Evolutionary conservation across 2,329 filamentous ascomycete genomes (phyloP).

Genomic region (Paraphaeosphaeria sporulosa): DNA sequence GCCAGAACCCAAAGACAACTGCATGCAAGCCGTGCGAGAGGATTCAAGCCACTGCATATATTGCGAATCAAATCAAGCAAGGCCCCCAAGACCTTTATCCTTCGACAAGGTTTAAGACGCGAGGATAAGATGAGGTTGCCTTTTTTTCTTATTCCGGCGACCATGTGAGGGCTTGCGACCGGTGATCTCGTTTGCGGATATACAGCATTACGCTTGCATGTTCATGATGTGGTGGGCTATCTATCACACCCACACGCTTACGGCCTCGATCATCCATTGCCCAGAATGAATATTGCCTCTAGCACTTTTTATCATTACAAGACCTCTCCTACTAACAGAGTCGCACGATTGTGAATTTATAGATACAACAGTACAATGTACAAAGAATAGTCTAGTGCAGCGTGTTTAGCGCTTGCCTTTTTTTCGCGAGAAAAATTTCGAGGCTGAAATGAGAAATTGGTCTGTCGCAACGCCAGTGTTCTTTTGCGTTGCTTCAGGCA

Average conservation of each 20-base stretch:
- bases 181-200: too few species aligned
- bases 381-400: background rate
- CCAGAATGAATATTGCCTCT: too few species aligned
- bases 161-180: too few species aligned
- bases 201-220: too few species aligned
- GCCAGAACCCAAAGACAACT: background rate
- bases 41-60: background rate
- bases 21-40: background rate
- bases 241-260: too few species aligned
- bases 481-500: background rate
- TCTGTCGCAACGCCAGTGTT: background rate
- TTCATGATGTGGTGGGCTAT: too few species aligned
- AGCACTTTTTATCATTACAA: too few species aligned
- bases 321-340: too few species aligned
- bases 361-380: background rate
- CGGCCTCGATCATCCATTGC: too few species aligned
- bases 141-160: background rate
- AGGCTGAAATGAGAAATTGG: background rate
- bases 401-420: background rate
- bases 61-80: background rate
- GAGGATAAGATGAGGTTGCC: background rate
- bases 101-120: background rate
- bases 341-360: background rate
- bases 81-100: background rate
- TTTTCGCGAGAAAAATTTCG: background rate